These are phyloP conservation scores for Rhododendron simsii DNA, from an alignment of 148 eudicot species.

Conservation along the genomic window DNA sequence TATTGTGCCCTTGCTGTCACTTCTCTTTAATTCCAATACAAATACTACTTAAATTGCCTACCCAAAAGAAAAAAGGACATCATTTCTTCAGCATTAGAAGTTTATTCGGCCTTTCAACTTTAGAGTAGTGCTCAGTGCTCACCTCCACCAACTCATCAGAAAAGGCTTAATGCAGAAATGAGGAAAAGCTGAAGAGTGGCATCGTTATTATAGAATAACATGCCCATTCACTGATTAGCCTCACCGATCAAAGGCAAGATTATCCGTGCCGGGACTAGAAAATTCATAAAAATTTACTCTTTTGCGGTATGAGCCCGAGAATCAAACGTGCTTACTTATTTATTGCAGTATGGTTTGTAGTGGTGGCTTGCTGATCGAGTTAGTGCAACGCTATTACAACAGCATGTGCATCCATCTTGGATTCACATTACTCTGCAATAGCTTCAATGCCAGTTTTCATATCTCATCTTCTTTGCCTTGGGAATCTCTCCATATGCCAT, in stretches of 20 bases:
- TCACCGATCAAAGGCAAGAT: not conserved
- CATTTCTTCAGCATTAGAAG: not conserved
- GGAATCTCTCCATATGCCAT: not conserved
- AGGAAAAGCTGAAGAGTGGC: not conserved
- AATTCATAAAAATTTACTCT: too few species aligned
- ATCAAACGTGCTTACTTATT: too few species aligned
- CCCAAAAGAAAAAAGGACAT: not conserved
- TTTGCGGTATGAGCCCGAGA: not conserved
- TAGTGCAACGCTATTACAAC: not conserved
- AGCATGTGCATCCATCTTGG: conserved; percentile 6
- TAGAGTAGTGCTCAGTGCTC: not conserved
- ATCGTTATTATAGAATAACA: not conserved
- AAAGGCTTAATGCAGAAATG: not conserved
- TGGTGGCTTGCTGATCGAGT: not conserved
- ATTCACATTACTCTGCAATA: not conserved
- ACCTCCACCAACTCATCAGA: not conserved
- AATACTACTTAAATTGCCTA: not conserved
- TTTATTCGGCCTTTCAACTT: not conserved
- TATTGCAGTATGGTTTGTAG: not conserved
- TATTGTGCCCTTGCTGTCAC: not conserved
- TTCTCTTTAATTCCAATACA: not conserved
- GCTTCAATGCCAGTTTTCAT: conserved; percentile 3
- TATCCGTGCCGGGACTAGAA: not conserved
- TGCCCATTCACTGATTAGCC: not conserved
- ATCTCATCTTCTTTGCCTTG: conserved; percentile 4